Base-by-base conservation (phyloP, 306 rosid genomes). In the Medicago arabica region DNA sequence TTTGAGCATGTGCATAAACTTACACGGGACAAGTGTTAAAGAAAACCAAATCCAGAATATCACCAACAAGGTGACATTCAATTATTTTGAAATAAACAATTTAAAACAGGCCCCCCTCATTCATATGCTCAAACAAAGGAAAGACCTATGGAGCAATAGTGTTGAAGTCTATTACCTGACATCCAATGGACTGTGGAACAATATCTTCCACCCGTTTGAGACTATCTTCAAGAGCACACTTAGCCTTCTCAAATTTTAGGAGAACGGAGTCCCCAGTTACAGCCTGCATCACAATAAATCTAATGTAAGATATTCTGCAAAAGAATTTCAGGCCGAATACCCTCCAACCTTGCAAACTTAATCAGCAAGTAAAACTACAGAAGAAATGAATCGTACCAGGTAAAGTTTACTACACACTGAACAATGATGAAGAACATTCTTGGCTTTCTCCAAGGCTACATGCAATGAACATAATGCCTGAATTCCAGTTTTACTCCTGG, bases 191-290 rank as follows among this genome's bases (percentile, higher is more conserved):
- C 74, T 89, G 93, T 7, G 97, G 93, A 64, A 95, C 99, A 82
- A 95, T 95, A 75, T 95, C 97, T 66, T 90, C 93, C 71, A 95
- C 97, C 63, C 91, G 87, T 75, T 78, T 78, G 69, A 95, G 97
- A 85, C 97, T 79, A 86, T 86, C 96, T 85, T 85, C 90, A 69
- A 95, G 96, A 59, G 97, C 91, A 80, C 86, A 85, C 85, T 93
- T 95, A 71, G 96, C 91, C 86, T 85, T 92, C 76, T 88, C 97
- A 88, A 92, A 95, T 76, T 95, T 95, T 19, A 81, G 81, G 65
- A 92, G 93, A 78, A 95, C 96, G 41, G 99, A 89, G 83, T 95
- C 99, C 75, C 91, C 97, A 18, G 99, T 95, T 80, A 95, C 88
- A 67, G 97, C 97, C 99, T 95, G 96, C 85, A 83, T 31, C 49